Percentiles rank a stretch among this genome's conserved stretches.
phyloP scores from a whole-genome alignment of 148 eudicot genomes.

The Hydrangea macrophylla region DNA sequence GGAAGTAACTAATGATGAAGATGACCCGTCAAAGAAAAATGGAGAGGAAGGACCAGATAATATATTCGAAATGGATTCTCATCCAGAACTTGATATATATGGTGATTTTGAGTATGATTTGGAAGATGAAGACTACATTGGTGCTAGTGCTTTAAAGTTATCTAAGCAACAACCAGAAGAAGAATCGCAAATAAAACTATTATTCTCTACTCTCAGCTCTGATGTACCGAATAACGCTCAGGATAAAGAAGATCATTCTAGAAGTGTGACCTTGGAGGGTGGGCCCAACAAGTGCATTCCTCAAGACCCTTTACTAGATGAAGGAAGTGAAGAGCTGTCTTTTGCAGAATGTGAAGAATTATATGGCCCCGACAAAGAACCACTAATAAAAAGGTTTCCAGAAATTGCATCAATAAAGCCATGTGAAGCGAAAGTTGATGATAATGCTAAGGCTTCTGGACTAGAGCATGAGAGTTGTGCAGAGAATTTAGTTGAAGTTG shows the following conservation, averaged over 20 bases:
- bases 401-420: conserved; percentile 20
- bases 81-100: conserved; percentile 86
- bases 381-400: conserved; percentile 34
- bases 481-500: conserved; percentile 11
- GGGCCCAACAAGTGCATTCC: conserved; percentile 21
- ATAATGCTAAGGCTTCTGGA: conserved; percentile 20
- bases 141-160: conserved; percentile 42
- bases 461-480: conserved; percentile 18
- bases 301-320: conserved; percentile 32
- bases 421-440: conserved; percentile 13
- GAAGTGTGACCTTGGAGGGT: conserved; percentile 20
- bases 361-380: conserved; percentile 92
- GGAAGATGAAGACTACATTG: conserved; percentile 75
- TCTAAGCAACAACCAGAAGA: conserved; percentile 38
- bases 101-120: conserved; percentile 92
- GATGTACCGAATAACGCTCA: conserved; percentile 21
- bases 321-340: conserved; percentile 54
- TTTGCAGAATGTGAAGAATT: conserved; percentile 74
- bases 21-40: conserved; percentile 17
- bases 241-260: conserved; percentile 24
- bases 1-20: conserved; percentile 22
- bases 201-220: conserved; percentile 56
- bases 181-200: conserved; percentile 73
- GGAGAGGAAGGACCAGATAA: conserved; percentile 47
- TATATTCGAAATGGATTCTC: conserved; percentile 69